These are phyloP conservation scores for Botrytis cinerea DNA, from an alignment of 2,329 filamentous ascomycete species.

Conservation along the genomic window DNA sequence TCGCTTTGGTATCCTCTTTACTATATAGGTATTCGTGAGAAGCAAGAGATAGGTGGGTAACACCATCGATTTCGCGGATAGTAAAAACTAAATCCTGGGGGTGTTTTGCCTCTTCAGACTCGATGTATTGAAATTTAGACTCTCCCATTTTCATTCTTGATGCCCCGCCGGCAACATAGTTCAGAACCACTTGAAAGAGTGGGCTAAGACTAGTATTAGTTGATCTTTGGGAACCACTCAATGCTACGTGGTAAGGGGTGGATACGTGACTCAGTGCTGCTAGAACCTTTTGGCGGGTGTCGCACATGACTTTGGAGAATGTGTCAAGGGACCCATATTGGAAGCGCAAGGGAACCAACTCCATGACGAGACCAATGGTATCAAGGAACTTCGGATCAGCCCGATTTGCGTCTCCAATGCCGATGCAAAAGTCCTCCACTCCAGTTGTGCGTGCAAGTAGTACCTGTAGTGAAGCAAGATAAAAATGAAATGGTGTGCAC, in stretches of 20 bases:
- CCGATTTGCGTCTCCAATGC: constrained; percentile 50
- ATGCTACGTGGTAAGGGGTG: constrained; percentile 49
- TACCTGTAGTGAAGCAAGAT: constrained; percentile 46
- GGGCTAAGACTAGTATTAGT: constrained; percentile 32
- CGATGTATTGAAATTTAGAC: constrained; percentile 27
- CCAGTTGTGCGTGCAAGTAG: constrained; percentile 44
- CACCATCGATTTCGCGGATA: too few species aligned
- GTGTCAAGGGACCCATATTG: too few species aligned
- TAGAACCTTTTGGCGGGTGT: constrained; percentile 44
- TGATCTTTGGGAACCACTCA: constrained; percentile 45
- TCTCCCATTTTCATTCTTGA: constrained; percentile 33
- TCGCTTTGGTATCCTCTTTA: too few species aligned
- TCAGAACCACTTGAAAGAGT: constrained; percentile 44
- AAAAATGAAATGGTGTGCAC: constrained; percentile 49
- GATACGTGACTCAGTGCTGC: constrained; percentile 51
- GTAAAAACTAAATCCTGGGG: too few species aligned
- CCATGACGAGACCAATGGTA: constrained; percentile 30
- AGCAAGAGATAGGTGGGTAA: too few species aligned
- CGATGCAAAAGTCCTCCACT: constrained; percentile 48
- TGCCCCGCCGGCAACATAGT: constrained; percentile 47
- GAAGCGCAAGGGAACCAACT: constrained; percentile 29
- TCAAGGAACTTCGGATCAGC: constrained; percentile 39
- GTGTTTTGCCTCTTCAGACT: constrained; percentile 9
- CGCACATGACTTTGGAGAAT: constrained; percentile 28
- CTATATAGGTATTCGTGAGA: too few species aligned